Conservation (phyloP, 2,329 filamentous ascomycete species). For the Fusarium sp. region DNA sequence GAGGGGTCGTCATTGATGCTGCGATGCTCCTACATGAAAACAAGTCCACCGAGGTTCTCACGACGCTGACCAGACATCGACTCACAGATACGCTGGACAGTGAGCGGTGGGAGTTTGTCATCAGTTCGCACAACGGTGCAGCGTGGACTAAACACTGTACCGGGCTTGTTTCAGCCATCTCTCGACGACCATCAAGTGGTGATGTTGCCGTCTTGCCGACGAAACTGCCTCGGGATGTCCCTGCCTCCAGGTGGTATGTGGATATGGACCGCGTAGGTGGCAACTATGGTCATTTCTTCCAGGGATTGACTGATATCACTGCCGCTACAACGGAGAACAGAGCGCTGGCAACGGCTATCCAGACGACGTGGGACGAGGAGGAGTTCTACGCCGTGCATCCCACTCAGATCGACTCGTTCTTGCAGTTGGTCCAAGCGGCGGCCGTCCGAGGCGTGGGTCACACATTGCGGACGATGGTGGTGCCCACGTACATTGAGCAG, state of each 20-base stretch:
- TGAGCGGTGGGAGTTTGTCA: constrained; percentile 50
- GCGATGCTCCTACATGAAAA: constrained; percentile 49
- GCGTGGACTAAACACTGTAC: constrained; percentile 44
- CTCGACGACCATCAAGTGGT: constrained; percentile 7
- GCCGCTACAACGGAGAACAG: constrained; percentile 6
- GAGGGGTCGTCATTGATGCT: constrained; percentile 42
- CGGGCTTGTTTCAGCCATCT: constrained; percentile 11
- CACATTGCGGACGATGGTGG: constrained; percentile 8
- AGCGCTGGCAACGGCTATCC: constrained; percentile 8
- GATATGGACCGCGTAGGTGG: constrained; percentile 12
- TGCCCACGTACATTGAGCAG: constrained; percentile 12
- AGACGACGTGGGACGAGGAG: constrained; percentile 6
- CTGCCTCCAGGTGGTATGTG: constrained; percentile 7
- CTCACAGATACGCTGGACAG: constrained; percentile 44
- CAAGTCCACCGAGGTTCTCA: constrained; percentile 49
- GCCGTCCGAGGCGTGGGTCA: constrained; percentile 8
- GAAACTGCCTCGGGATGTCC: constrained; percentile 3
- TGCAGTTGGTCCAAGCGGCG: constrained; percentile 19
- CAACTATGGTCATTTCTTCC: constrained; percentile 9
- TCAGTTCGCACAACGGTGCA: constrained; percentile 41
- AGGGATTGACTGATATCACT: constrained; percentile 9
- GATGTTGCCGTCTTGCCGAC: constrained; percentile 4
- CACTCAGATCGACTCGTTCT: constrained; percentile 14
- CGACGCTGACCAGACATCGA: constrained; percentile 42
- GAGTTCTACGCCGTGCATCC: constrained; percentile 21